These are phyloP conservation scores for Globisporangium canariense DNA, from an alignment of 352 stramenopile genomes.

Conservation along the genomic window DNA sequence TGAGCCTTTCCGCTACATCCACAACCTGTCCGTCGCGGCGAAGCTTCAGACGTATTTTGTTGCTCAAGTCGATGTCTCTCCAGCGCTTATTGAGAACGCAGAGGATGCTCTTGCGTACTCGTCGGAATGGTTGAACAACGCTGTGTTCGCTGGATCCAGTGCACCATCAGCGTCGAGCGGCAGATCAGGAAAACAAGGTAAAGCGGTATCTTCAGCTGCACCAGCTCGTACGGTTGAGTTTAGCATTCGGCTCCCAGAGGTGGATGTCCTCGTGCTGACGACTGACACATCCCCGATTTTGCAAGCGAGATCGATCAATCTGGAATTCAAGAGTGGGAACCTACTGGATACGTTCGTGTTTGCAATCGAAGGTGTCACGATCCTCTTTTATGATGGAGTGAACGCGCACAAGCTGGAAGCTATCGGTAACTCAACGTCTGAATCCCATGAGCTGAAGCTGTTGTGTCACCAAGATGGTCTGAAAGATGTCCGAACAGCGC, in stretches of 20 bases:
- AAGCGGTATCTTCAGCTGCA: neutral
- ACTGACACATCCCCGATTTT: conserved; percentile 64
- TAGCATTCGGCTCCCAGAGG: conserved; percentile 49
- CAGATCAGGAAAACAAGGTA: neutral
- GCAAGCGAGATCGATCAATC: conserved; percentile 46
- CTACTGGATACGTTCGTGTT: conserved; percentile 54
- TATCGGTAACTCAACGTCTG: neutral
- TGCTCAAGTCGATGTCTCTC: conserved; percentile 41
- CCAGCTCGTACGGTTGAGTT: conserved; percentile 36
- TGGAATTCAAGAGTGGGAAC: conserved; percentile 51
- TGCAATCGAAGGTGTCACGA: conserved; percentile 49
- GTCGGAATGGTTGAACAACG: conserved; percentile 51
- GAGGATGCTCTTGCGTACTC: conserved; percentile 50
- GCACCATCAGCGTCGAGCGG: neutral
- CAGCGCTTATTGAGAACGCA: conserved; percentile 46
- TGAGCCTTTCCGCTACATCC: conserved; percentile 66
- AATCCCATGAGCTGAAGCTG: neutral
- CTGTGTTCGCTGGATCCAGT: conserved; percentile 31
- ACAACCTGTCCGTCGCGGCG: conserved; percentile 57
- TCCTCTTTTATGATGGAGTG: conserved; percentile 55
- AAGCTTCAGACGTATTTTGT: conserved; percentile 72
- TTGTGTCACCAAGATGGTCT: conserved; percentile 15
- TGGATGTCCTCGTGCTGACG: conserved; percentile 63
- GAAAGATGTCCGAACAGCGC: conserved; percentile 14
- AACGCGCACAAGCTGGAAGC: neutral